phyloP scores from a whole-genome alignment of 2,329 filamentous ascomycete species.

The Stemphylium beticola region DNA sequence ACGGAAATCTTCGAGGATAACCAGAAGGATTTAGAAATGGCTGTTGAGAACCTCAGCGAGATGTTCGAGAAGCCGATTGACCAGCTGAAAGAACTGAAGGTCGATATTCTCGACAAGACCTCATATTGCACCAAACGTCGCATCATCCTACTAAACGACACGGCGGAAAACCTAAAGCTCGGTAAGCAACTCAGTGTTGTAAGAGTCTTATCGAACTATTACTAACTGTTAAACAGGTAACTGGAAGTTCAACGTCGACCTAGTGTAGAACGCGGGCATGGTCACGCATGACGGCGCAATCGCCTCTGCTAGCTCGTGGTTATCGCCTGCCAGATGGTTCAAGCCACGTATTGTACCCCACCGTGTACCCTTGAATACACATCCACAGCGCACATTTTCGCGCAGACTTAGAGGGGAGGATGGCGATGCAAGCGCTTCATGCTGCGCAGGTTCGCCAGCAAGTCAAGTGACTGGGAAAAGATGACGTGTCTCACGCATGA shows the following conservation, averaged over 20 bases:
- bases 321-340: background rate
- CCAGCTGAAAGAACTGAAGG: slow-evolving; percentile 84
- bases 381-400: background rate
- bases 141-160: slow-evolving; percentile 88
- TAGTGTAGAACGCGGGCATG: slow-evolving; percentile 21
- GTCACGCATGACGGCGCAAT: background rate
- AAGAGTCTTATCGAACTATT: background rate
- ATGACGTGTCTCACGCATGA: background rate
- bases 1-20: slow-evolving; percentile 99
- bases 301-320: background rate
- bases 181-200: slow-evolving; percentile 61
- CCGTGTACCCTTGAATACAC: background rate
- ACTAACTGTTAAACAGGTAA: slow-evolving; percentile 30
- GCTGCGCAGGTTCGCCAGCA: background rate
- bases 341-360: background rate
- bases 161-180: slow-evolving; percentile 87
- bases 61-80: slow-evolving; percentile 98
- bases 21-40: slow-evolving; percentile 96
- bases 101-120: slow-evolving; percentile 98
- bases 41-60: slow-evolving; percentile 94
- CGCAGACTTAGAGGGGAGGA: background rate
- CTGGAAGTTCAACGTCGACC: slow-evolving; percentile 41
- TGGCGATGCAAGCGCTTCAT: background rate
- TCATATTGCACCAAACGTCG: slow-evolving; percentile 93
- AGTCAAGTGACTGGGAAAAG: background rate